A percentile compares a stretch with the other conserved stretches of the same genome.
Conservation (phyloP, 495 filamentous ascomycete genomes). For the Penicillium chermesinum region DNA sequence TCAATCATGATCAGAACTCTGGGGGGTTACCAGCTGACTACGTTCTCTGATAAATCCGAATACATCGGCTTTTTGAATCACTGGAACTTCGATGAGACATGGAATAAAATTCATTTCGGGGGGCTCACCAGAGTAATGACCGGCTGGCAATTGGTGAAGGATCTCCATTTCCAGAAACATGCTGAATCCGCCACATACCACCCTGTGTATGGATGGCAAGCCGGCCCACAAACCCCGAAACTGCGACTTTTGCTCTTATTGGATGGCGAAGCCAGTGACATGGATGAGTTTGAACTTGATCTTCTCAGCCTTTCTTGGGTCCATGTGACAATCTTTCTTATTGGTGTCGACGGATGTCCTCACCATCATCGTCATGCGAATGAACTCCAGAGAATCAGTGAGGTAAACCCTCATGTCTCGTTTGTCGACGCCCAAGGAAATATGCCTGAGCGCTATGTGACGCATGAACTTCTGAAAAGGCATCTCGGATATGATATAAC, state of each 20-base stretch:
- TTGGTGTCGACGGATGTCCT: conserved; percentile 45
- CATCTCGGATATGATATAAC: conserved; percentile 43
- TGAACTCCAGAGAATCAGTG: conserved; percentile 42
- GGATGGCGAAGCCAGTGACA: conserved; percentile 44
- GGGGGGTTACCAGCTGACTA: conserved; percentile 39
- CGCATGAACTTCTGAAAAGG: conserved; percentile 44
- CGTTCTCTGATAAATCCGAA: conserved; percentile 32
- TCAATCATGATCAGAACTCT: conserved; percentile 36
- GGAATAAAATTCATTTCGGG: conserved; percentile 31
- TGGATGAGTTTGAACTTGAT: conserved; percentile 49
- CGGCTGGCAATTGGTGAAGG: conserved; percentile 46
- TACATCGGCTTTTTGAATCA: conserved; percentile 38
- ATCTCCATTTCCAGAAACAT: conserved; percentile 45
- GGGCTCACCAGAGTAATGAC: conserved; percentile 43
- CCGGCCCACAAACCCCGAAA: conserved; percentile 41
- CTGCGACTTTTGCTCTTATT: conserved; percentile 40
- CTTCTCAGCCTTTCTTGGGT: conserved; percentile 43
- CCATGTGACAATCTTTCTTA: conserved; percentile 46
- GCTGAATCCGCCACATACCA: conserved; percentile 41
- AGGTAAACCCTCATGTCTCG: conserved; percentile 42
- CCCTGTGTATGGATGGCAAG: conserved; percentile 46
- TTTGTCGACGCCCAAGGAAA: conserved; percentile 49
- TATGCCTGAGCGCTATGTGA: conserved; percentile 40
- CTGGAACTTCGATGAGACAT: conserved; percentile 32
- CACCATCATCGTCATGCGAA: conserved; percentile 48